Percentiles rank a stretch among this genome's conserved stretches.
Conservation (phyloP, 768 basidiomycete genomes). For the Serpula lacrymans region DNA sequence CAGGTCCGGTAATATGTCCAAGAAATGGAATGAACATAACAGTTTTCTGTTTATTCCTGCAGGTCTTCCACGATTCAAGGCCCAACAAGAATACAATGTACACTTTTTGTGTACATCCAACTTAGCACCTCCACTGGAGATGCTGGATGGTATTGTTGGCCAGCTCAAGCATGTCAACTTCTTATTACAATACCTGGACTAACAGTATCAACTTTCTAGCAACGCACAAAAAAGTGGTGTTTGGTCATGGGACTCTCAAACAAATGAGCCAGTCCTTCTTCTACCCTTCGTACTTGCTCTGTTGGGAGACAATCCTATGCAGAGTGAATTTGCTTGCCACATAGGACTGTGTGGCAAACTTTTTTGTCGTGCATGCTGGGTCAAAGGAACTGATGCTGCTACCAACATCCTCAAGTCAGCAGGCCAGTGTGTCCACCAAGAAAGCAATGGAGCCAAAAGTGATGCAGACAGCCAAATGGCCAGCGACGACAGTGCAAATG, state of each 20-base stretch:
- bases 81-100: slow-evolving; percentile 33
- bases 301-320: slow-evolving; percentile 47
- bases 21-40: slow-evolving; percentile 48
- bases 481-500: too few species aligned
- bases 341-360: slow-evolving; percentile 34
- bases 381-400: slow-evolving; percentile 17
- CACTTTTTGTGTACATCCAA: slow-evolving; percentile 43
- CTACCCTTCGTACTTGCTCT: slow-evolving; percentile 29
- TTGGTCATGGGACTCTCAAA: slow-evolving; percentile 11
- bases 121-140: slow-evolving; percentile 38
- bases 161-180: slow-evolving; percentile 28
- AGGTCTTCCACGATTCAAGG: slow-evolving; percentile 29
- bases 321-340: slow-evolving; percentile 41
- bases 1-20: slow-evolving; percentile 42
- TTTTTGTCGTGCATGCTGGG: slow-evolving; percentile 40
- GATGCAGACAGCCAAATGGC: too few species aligned
- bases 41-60: slow-evolving; percentile 34
- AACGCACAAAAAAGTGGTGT: slow-evolving; percentile 6
- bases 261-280: slow-evolving; percentile 22
- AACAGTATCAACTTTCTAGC: slow-evolving; percentile 3
- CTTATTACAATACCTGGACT: slow-evolving; percentile 1
- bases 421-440: too few species aligned
- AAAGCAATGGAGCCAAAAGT: too few species aligned
- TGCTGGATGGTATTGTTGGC: slow-evolving; percentile 37
- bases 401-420: too few species aligned